Conservation (phyloP, 768 basidiomycete genomes). For the Leccinum incarnatum region DNA sequence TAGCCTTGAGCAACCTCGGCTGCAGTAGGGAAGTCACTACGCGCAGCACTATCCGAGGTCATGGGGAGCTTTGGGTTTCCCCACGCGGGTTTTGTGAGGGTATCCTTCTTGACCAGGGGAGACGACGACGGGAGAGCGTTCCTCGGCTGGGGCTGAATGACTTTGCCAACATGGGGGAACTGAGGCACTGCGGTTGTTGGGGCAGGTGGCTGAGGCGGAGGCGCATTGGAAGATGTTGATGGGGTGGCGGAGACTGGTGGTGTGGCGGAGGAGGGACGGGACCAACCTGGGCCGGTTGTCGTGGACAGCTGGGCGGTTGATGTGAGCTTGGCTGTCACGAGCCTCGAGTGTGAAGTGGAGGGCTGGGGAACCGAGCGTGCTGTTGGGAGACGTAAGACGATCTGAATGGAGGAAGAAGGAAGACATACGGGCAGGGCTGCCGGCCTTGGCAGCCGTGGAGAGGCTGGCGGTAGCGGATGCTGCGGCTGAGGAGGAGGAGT, state of each 20-base stretch:
- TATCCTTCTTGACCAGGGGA: conserved; percentile 34
- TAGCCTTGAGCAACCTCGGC: conserved; percentile 89
- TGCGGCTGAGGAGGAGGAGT: conserved; percentile 54
- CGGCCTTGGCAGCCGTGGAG: conserved; percentile 44
- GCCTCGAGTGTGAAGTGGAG: conserved; percentile 65
- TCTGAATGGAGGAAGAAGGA: neutral
- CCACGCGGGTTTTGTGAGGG: conserved; percentile 63
- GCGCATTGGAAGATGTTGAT: conserved; percentile 41
- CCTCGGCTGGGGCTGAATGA: conserved; percentile 64
- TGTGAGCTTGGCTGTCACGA: conserved; percentile 87
- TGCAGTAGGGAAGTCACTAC: conserved; percentile 91
- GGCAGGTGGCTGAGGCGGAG: conserved; percentile 44
- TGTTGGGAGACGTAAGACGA: conserved; percentile 28
- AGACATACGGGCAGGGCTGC: conserved; percentile 51
- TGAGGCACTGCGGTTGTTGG: conserved; percentile 44
- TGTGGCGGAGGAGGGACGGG: conserved; percentile 71
- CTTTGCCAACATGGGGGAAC: conserved; percentile 57
- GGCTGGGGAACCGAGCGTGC: conserved; percentile 58
- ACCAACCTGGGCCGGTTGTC: conserved; percentile 68
- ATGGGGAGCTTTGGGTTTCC: conserved; percentile 48
- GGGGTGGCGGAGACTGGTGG: conserved; percentile 57
- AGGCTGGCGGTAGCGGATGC: conserved; percentile 43
- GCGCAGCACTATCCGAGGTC: conserved; percentile 40
- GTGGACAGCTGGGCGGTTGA: conserved; percentile 57
- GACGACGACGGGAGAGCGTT: conserved; percentile 32